phyloP scores from a whole-genome alignment of 257 asterid species.

The Leptodermis oblonga region DNA sequence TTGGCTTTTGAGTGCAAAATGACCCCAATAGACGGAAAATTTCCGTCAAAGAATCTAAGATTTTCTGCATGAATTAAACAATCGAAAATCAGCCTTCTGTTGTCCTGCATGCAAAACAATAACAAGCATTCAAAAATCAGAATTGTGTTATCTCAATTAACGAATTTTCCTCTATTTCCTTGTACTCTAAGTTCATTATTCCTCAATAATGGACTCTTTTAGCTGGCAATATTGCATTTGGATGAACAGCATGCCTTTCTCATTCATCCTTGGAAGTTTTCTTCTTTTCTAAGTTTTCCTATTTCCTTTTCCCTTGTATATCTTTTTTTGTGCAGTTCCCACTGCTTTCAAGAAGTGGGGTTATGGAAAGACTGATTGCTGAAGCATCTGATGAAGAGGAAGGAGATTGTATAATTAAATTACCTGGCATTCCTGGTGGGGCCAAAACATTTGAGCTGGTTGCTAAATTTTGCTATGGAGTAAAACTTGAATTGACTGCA shows the following conservation, averaged over 20 bases:
- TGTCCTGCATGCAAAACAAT: neutral
- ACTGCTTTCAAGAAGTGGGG: constrained; percentile 88
- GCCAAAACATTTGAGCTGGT: constrained; percentile 86
- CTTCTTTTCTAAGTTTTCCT: constrained; percentile 1
- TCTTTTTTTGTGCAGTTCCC: constrained; percentile 58
- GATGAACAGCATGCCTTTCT: neutral
- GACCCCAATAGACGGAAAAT: too few relatives aligned
- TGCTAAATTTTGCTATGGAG: constrained; percentile 93
- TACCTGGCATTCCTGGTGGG: constrained; percentile 79
- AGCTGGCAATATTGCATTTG: neutral
- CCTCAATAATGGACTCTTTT: neutral
- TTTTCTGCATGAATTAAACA: neutral
- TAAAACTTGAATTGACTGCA: constrained; percentile 88
- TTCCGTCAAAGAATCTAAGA: neutral
- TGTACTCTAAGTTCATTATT: neutral
- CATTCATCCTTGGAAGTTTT: neutral
- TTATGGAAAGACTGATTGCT: constrained; percentile 80
- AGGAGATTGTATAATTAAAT: constrained; percentile 50
- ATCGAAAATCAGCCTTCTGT: neutral
- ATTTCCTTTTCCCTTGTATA: constrained; percentile 14
- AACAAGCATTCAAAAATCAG: neutral
- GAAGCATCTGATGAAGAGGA: constrained; percentile 66
- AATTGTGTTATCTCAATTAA: neutral
- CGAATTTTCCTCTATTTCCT: neutral
- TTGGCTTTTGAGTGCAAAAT: neutral